Evolutionary conservation across 2,329 filamentous ascomycete genomes (phyloP).

Genomic region (Neofusicoccum sp.): DNA sequence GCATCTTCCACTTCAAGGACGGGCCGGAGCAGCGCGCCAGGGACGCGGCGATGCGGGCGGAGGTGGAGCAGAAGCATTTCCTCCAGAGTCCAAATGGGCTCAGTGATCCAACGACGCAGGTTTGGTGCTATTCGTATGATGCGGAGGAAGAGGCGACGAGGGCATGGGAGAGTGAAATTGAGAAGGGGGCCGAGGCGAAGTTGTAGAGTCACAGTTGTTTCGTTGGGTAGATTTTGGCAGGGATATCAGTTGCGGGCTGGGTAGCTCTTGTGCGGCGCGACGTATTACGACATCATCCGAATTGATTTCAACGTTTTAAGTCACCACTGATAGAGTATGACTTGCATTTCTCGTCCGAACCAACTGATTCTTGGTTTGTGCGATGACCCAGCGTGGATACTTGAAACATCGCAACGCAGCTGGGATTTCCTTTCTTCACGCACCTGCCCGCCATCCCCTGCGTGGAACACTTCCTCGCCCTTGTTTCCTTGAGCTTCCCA

Average conservation of each 20-base stretch:
- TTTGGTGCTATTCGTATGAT: constrained; percentile 7
- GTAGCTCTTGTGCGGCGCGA: neutral
- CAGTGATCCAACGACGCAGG: constrained; percentile 9
- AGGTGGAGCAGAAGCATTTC: neutral
- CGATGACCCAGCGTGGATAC: too few species aligned
- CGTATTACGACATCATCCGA: neutral
- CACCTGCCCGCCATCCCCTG: too few species aligned
- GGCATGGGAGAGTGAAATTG: constrained; percentile 34
- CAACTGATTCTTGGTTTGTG: too few species aligned
- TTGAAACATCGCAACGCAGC: too few species aligned
- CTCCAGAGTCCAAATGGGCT: constrained; percentile 11
- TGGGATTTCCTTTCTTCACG: too few species aligned
- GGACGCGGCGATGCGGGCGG: constrained; percentile 27
- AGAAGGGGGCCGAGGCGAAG: constrained; percentile 31
- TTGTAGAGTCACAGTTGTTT: neutral
- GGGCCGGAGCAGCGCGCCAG: constrained; percentile 29
- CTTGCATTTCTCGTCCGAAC: too few species aligned
- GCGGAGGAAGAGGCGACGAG: constrained; percentile 7
- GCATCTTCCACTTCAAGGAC: constrained; percentile 48
- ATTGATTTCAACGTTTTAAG: too few species aligned
- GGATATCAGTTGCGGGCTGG: neutral
- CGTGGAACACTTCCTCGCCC: too few species aligned
- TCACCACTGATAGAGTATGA: too few species aligned
- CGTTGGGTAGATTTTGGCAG: neutral
- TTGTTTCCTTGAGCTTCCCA: too few species aligned